A percentile compares a stretch with the other conserved stretches of the same genome.
Evolutionary conservation across 2,329 filamentous ascomycete species (phyloP).

Genomic region (Calonectria montana): DNA sequence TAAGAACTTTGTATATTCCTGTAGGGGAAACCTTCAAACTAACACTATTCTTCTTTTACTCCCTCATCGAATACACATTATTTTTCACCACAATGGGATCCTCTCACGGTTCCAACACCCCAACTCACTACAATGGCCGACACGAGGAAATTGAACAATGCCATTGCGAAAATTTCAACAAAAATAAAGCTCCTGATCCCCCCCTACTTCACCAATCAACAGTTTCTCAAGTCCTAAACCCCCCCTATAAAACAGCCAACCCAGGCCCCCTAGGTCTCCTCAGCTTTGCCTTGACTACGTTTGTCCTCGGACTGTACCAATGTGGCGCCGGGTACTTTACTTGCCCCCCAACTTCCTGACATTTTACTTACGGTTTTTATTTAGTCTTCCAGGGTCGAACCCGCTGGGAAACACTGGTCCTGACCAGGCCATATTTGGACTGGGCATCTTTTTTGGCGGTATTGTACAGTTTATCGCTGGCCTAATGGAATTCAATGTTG

Average conservation of each 20-base stretch:
- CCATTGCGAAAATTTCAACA: slow-evolving; percentile 30
- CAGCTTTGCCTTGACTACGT: slow-evolving; percentile 74
- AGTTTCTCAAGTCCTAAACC: slow-evolving; percentile 49
- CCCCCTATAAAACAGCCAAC: slow-evolving; percentile 60
- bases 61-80: not conserved
- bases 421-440: slow-evolving; percentile 50
- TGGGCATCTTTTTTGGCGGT: slow-evolving; percentile 67
- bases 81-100: slow-evolving; percentile 34
- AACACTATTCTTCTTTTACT: not conserved
- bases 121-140: slow-evolving; percentile 39
- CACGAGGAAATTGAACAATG: slow-evolving; percentile 29
- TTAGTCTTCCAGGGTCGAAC: slow-evolving; percentile 48
- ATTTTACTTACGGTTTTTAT: not conserved
- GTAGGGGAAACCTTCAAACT: not conserved
- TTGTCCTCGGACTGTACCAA: slow-evolving; percentile 64
- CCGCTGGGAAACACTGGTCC: slow-evolving; percentile 49
- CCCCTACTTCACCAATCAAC: slow-evolving; percentile 47
- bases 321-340: slow-evolving; percentile 61
- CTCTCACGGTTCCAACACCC: slow-evolving; percentile 39
- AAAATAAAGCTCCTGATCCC: slow-evolving; percentile 11
- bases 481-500: slow-evolving; percentile 64
- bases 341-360: not conserved
- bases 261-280: slow-evolving; percentile 70
- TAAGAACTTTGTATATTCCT: not conserved
- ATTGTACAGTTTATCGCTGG: slow-evolving; percentile 75